These are phyloP conservation scores for Aureococcus anophagefferens DNA, from an alignment of 108 stramenopile genomes.

Conservation along the genomic window DNA sequence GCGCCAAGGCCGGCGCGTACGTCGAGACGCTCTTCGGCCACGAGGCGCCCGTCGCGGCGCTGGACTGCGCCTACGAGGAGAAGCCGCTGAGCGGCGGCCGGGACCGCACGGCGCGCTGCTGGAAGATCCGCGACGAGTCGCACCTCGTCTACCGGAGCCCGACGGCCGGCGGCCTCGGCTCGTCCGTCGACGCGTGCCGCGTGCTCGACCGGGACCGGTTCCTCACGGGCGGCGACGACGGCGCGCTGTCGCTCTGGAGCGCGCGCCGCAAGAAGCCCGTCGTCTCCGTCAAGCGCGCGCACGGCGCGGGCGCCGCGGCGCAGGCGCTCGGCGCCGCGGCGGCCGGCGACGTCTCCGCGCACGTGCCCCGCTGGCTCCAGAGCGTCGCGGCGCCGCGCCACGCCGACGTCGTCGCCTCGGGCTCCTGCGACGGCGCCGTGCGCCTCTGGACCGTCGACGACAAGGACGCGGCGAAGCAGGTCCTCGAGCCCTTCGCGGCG, in stretches of 20 bases:
- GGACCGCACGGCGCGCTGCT: constrained; percentile 82
- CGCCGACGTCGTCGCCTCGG: constrained; percentile 66
- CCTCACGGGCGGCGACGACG: constrained; percentile 83
- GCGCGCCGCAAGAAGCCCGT: constrained; percentile 86
- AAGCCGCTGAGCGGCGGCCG: constrained; percentile 71
- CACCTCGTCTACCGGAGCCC: constrained; percentile 88
- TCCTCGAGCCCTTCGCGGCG: constrained; percentile 41
- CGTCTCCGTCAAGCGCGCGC: constrained; percentile 39
- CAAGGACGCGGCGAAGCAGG: constrained; percentile 7
- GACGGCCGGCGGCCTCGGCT: constrained; percentile 25
- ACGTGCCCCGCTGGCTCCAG: not conserved
- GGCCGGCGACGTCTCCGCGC: not conserved
- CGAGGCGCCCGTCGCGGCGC: constrained; percentile 67
- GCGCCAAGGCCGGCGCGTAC: constrained; percentile 80
- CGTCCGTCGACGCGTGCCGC: constrained; percentile 57
- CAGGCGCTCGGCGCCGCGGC: not conserved
- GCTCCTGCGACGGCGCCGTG: constrained; percentile 74
- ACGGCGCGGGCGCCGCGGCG: constrained; percentile 12
- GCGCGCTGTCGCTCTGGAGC: constrained; percentile 71
- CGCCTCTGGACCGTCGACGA: constrained; percentile 63
- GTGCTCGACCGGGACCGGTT: constrained; percentile 81
- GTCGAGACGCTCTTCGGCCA: constrained; percentile 97
- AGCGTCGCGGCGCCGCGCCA: constrained; percentile 32
- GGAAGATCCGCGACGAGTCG: constrained; percentile 93
- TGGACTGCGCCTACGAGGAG: constrained; percentile 69